Evolutionary conservation across 768 basidiomycete genomes (phyloP).

Genomic region (Pisolithus albus): DNA sequence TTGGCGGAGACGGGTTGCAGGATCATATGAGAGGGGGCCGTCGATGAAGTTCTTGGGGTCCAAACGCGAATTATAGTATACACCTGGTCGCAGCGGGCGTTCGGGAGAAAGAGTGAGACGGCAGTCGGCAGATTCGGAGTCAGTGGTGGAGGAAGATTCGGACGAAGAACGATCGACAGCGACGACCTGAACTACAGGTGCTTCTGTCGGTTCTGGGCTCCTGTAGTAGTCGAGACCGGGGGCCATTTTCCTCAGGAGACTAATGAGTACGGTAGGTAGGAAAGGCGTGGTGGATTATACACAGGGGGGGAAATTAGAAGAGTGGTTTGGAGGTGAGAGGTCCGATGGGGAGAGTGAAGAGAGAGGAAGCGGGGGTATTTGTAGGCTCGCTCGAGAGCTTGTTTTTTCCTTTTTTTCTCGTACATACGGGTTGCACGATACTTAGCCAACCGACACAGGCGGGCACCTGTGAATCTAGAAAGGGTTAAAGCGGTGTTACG

Average conservation of each 20-base stretch:
- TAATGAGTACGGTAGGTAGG: constrained; percentile 5
- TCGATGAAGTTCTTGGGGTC: constrained; percentile 64
- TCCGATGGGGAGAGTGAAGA: neutral
- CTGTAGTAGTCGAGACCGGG: constrained; percentile 31
- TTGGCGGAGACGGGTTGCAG: constrained; percentile 66
- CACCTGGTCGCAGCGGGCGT: constrained; percentile 51
- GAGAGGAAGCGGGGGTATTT: neutral
- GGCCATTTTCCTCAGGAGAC: constrained; percentile 15
- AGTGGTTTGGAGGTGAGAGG: neutral
- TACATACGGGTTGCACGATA: neutral
- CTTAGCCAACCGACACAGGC: neutral
- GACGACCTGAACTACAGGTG: neutral
- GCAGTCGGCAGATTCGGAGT: constrained; percentile 1
- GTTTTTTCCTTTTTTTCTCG: neutral
- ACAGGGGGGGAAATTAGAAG: constrained; percentile 15
- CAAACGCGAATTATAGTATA: constrained; percentile 58
- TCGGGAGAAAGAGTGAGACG: constrained; percentile 42
- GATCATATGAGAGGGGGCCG: constrained; percentile 60
- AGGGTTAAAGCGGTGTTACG: neutral
- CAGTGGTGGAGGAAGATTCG: neutral
- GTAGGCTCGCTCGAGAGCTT: neutral
- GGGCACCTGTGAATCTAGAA: neutral
- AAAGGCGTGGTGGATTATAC: constrained; percentile 10
- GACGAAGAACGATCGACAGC: constrained; percentile 4
- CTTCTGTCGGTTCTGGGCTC: constrained; percentile 3